These are phyloP conservation scores for Corynespora cassiicola DNA, from an alignment of 2,329 filamentous ascomycete species.

Conservation along the genomic window DNA sequence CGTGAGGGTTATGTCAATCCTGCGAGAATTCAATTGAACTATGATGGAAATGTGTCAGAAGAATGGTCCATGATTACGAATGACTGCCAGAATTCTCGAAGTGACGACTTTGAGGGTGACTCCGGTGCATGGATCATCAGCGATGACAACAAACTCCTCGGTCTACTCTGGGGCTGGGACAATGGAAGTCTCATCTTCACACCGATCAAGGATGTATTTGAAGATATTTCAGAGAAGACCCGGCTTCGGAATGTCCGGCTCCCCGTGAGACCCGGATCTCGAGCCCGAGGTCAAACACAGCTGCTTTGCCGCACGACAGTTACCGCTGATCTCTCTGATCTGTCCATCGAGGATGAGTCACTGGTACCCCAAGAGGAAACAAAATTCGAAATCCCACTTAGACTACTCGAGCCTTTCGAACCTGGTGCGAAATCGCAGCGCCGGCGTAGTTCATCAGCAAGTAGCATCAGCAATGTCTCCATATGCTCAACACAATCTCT, in stretches of 20 bases:
- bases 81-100: constrained; percentile 1
- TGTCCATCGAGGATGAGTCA: no score
- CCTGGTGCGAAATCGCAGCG: no score
- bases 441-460: no score
- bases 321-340: no score
- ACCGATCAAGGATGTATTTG: constrained; percentile 13
- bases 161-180: constrained; percentile 15
- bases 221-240: constrained; percentile 8
- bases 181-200: constrained; percentile 11
- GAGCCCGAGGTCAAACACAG: neutral
- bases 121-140: constrained; percentile 16
- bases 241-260: neutral
- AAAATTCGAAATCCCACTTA: no score
- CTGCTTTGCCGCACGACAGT: no score
- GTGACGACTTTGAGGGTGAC: constrained; percentile 12
- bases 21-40: neutral
- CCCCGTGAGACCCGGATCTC: constrained; percentile 1
- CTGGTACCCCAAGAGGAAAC: no score
- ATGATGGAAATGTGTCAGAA: constrained; percentile 1
- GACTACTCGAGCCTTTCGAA: no score
- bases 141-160: constrained; percentile 11
- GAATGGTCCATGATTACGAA: constrained; percentile 12
- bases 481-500: no score
- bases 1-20: constrained; percentile 8
- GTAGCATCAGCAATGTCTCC: no score